Base-by-base conservation (phyloP, 306 rosid species). In the Corylus heterophylla region DNA sequence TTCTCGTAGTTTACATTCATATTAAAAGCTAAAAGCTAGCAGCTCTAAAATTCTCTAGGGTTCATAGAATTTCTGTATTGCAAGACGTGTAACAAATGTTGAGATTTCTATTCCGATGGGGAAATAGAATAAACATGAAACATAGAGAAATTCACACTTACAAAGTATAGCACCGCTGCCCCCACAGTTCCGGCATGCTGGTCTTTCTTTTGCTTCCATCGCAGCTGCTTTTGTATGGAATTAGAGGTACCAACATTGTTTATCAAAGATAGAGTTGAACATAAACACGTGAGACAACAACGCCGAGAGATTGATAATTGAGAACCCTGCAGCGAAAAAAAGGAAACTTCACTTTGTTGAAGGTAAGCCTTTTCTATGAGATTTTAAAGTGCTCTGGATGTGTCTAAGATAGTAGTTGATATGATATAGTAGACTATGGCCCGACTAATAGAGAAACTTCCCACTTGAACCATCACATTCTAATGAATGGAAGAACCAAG, bases 81-180 rank as follows among this genome's bases (percentile, higher is more conserved):
- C 51, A 67, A 67, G 50, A 31, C 42, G 13, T 39, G 50, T 37
- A 39, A 67, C 72, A 49, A 48, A 73, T 20, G 4, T 10, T 52
- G 12, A 31, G 16, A 31, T 25, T 69, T 13, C 47, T 37, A 20
- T 68, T 27, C 80, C 4, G 13, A 18, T 25, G 54, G 74, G 54
- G 47, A 27, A 31, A 76, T 35, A 78, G 47, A 14, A 11, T 18
- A 37, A 61, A 52, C 13, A 45, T 14, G 7, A 4, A 51, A 47
- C 37, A 52, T 52, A 20, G 44, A 29, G 48, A 72, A 45, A 3
- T 49, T 31, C 51, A 22, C 50, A 79, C 97, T 82, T 80, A 94
- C 98, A 94, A 37, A 94, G 87, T 71, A 94, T 86, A 51, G 97
- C 93, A 18, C 98, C 98, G 22, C 88, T 91, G 69, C 98, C 98